Evolutionary conservation across 2,329 filamentous ascomycete species (phyloP), one percentile per base, ranked within the genome.

Genomic region (Aspergillus awamori): DNA sequence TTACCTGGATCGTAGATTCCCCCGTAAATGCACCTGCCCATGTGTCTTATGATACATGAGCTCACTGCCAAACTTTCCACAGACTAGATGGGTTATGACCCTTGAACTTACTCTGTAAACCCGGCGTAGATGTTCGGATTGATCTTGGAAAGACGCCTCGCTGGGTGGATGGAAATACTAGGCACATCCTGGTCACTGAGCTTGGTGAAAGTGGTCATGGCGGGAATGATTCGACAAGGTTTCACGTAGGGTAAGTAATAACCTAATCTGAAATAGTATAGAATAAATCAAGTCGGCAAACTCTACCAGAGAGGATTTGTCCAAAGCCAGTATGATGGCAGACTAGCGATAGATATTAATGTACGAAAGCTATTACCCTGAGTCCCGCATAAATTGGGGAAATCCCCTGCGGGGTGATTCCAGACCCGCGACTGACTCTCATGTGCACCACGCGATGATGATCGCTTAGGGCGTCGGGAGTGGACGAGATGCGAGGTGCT

Each of bases 1-100:
- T 88, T 93, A 36, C 83, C 84, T 1, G 90, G 91, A 68, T 94
- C 91, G 77, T 93, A 94, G 72, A 95, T 89, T 65, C 92, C 91
- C 65, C 90, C 90, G 74, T 95, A 94, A 72, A 95, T 93, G 80
- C 91, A 95, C 63, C 91, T 87, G 69, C 91, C 91, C 91, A 95
- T 95, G 77, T 95, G 92, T 69, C 89, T 92, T 67, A 33, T 6
- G 38, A 62, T 11, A 30, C 28, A 57, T 70, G 43, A 71, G 61
- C 63, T n/a, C 41, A 63, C 28, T 17, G 15, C 7, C 7, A 17
- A 5, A 1, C 20, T 43, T 30, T 15, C 28, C 26, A 13, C 2
- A 26, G 45, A 47, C n/a, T 53, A 48, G 24, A 26, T 17, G n/a
- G 15, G 24, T 15, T 3, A 22, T 17, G 33, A 3, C 1, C 36